Evolutionary conservation across 2,329 filamentous ascomycete species (phyloP), one percentile per base, ranked within the genome.

Genomic region (Arthroderma sp.): DNA sequence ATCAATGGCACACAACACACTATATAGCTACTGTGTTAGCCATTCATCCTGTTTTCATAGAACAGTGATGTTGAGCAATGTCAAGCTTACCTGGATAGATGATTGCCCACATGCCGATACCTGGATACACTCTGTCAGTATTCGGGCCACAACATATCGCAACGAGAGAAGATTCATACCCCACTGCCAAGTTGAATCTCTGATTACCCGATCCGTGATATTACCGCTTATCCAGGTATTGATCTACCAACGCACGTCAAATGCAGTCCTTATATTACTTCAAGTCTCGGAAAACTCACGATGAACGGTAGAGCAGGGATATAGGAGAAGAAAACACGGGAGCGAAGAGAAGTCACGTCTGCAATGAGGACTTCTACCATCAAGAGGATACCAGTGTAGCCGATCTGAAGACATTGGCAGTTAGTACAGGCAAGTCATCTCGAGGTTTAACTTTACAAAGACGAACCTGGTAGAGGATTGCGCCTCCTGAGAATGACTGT

Each of bases 201-300:
- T 52, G 15, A 80, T 54, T 0, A 80, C 73, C 0, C 72, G 66
- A 0, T 59, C 55, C 0, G 73, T 70, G 41, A 82, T 61, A 49
- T 75, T 70, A 15, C 77, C 78, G 48, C 73, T 74, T 9, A 80
- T 68, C 77, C 77, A 82, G 0, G 77, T 77, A 53, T 80, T 81
- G 57, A 77, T 66, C 58, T 62, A 42, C 45, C 6, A 32, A 22
- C 15, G 3, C 15, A 22, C 15, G 15, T 22, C 15, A 22, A 22
- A 22, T 3, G 3, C 15, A 22, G 15, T 22, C 15, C 15, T 22
- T 22, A 22, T 22, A 22, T 22, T 22, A 22, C 15, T 22, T 22
- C 15, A 22, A 22, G 5, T 40, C 36, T 28, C 10, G 28, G 9
- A 7, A 8, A 36, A 42, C 60, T 53, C 50, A 68, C 65, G 38